Evolutionary conservation across 768 basidiomycete genomes (phyloP).

Genomic region (Cytidiella melzeri): DNA sequence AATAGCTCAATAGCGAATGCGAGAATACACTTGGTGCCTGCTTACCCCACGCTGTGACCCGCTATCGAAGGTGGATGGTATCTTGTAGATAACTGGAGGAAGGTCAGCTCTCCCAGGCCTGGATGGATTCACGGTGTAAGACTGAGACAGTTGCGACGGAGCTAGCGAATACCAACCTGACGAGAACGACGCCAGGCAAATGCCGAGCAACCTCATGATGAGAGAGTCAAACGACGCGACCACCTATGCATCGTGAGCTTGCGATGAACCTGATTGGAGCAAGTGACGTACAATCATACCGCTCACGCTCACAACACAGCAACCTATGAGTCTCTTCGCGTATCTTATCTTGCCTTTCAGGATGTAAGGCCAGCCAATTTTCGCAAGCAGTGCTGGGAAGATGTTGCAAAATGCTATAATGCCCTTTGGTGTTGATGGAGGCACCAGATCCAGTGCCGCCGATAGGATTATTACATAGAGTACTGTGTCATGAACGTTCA

Average conservation of each 20-base stretch:
- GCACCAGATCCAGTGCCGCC: conserved; percentile 91
- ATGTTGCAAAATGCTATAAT: conserved; percentile 96
- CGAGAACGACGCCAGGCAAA: conserved; percentile 78
- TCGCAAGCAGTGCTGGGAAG: conserved; percentile 77
- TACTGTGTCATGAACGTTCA: conserved; percentile 48
- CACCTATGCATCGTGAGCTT: conserved; percentile 40
- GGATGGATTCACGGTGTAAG: background rate
- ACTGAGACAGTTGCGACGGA: background rate
- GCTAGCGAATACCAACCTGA: conserved; percentile 49
- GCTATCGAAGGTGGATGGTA: conserved; percentile 64
- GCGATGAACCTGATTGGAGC: background rate
- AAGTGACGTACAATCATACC: conserved; percentile 78
- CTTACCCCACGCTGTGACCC: conserved; percentile 77
- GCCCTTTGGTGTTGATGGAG: conserved; percentile 88
- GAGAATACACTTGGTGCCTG: background rate
- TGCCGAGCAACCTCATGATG: conserved; percentile 69
- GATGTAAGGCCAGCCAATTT: conserved; percentile 89
- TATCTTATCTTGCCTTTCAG: conserved; percentile 85
- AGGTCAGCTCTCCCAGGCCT: conserved; percentile 94
- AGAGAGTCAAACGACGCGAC: conserved; percentile 69
- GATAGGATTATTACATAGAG: conserved; percentile 96
- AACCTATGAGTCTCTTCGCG: conserved; percentile 62
- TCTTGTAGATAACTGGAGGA: conserved; percentile 86
- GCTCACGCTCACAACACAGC: conserved; percentile 63
- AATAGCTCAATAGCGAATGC: background rate